Evolutionary conservation across 331 rosid genomes (phyloP).

Genomic region (Rosa hybrid): DNA sequence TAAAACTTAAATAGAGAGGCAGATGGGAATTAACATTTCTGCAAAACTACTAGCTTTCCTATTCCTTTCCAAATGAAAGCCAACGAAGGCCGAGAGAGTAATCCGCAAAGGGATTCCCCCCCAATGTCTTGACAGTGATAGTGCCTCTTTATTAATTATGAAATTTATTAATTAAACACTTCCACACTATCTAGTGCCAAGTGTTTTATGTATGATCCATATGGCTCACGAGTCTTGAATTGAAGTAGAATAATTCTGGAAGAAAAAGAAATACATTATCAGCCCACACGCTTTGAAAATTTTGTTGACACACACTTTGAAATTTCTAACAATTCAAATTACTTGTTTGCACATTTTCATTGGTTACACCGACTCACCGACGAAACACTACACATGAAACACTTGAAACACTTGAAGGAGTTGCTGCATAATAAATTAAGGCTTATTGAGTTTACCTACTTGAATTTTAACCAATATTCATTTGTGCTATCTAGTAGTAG

Average conservation of each 20-base stretch:
- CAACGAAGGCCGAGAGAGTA: slow-evolving; percentile 32
- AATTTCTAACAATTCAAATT: slow-evolving; percentile 11
- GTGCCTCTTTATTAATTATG: slow-evolving; percentile 11
- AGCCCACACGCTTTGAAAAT: not conserved
- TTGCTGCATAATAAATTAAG: not conserved
- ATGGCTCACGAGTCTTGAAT: slow-evolving; percentile 27
- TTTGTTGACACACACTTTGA: slow-evolving; percentile 29
- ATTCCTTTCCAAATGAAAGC: slow-evolving; percentile 39
- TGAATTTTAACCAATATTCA: no score
- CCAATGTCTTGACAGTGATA: slow-evolving; percentile 49
- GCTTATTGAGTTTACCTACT: no score
- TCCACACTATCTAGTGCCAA: not conserved
- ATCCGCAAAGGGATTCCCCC: slow-evolving; percentile 35
- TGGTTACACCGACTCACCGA: not conserved
- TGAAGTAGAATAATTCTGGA: slow-evolving; percentile 9
- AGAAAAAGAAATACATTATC: not conserved
- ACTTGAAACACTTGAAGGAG: not conserved
- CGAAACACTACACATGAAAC: not conserved
- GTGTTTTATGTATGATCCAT: slow-evolving; percentile 31
- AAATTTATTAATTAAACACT: not conserved
- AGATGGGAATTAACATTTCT: no score
- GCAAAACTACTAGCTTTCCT: no score
- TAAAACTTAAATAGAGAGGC: no score
- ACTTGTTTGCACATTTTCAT: slow-evolving; percentile 11
- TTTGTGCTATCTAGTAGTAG: no score